Evolutionary conservation across 2,329 filamentous ascomycete species (phyloP).

Genomic region (Pyrenophora graminea): DNA sequence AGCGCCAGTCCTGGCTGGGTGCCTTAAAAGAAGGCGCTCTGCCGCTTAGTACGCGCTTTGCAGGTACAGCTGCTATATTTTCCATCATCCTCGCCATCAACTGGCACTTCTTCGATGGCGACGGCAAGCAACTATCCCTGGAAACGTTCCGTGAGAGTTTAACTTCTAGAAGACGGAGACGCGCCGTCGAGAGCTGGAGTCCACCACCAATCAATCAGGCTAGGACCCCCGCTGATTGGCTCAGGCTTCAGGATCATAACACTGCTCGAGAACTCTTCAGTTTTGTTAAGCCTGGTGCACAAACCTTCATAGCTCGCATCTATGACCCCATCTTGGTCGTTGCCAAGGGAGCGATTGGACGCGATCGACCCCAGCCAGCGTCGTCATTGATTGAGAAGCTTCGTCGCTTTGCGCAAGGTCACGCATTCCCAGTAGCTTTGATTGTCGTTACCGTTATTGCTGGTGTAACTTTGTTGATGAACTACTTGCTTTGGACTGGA

Average conservation of each 20-base stretch:
- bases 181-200: conserved; percentile 24
- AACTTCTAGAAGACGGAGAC: conserved; percentile 28
- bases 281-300: conserved; percentile 71
- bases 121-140: conserved; percentile 46
- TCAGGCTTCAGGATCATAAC: conserved; percentile 76
- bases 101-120: conserved; percentile 74
- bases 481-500: conserved; percentile 72
- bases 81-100: conserved; percentile 74
- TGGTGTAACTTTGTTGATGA: conserved; percentile 71
- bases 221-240: conserved; percentile 75
- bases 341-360: conserved; percentile 68
- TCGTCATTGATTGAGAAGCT: conserved; percentile 59
- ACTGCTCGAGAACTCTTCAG: conserved; percentile 76
- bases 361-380: conserved; percentile 55
- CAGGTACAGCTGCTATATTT: conserved; percentile 73
- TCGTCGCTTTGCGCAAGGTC: conserved; percentile 59
- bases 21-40: conserved; percentile 67
- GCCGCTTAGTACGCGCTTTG: conserved; percentile 72
- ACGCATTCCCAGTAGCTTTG: conserved; percentile 70
- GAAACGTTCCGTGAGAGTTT: conserved; percentile 25
- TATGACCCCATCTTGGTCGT: conserved; percentile 78
- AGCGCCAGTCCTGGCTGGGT: conserved; percentile 61
- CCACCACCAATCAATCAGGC: conserved; percentile 72
- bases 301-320: conserved; percentile 74
- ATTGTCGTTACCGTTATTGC: conserved; percentile 66